These are phyloP conservation scores for Alternaria sp. DNA, from an alignment of 2,329 filamentous ascomycete species.

Conservation along the genomic window DNA sequence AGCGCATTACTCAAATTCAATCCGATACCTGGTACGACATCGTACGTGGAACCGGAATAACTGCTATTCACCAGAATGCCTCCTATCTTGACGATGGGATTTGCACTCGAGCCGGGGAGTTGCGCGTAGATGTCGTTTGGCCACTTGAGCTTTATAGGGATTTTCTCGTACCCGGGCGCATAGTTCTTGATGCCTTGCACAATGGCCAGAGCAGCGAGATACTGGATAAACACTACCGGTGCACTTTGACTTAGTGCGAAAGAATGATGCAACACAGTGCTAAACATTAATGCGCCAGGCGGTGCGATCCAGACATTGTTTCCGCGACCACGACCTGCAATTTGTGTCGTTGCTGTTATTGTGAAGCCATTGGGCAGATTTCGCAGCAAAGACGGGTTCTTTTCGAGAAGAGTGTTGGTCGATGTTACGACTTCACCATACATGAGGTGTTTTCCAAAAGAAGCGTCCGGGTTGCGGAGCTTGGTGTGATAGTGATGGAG, in stretches of 20 bases:
- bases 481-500: conserved; percentile 71
- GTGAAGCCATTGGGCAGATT: conserved; percentile 87
- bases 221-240: conserved; percentile 93
- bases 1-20: conserved; percentile 84
- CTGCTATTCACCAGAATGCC: conserved; percentile 91
- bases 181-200: conserved; percentile 85
- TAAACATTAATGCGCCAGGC: conserved; percentile 85
- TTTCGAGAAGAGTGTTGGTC: conserved; percentile 92
- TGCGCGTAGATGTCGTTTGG: conserved; percentile 81
- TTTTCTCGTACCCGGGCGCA: conserved; percentile 73
- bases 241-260: conserved; percentile 73
- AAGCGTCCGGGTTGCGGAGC: conserved; percentile 61
- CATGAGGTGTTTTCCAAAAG: conserved; percentile 80
- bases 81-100: conserved; percentile 82
- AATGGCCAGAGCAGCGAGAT: conserved; percentile 86
- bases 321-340: conserved; percentile 87
- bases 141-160: conserved; percentile 93
- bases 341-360: conserved; percentile 82
- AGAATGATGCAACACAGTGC: conserved; percentile 84
- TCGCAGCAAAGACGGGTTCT: conserved; percentile 82
- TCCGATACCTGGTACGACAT: conserved; percentile 82
- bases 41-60: conserved; percentile 79
- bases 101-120: conserved; percentile 60
- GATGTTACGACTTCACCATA: conserved; percentile 94
- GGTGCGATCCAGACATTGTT: conserved; percentile 96